Base-by-base conservation (phyloP, 139 green algal genomes). In the Mesotaenium endlicherianum region DNA sequence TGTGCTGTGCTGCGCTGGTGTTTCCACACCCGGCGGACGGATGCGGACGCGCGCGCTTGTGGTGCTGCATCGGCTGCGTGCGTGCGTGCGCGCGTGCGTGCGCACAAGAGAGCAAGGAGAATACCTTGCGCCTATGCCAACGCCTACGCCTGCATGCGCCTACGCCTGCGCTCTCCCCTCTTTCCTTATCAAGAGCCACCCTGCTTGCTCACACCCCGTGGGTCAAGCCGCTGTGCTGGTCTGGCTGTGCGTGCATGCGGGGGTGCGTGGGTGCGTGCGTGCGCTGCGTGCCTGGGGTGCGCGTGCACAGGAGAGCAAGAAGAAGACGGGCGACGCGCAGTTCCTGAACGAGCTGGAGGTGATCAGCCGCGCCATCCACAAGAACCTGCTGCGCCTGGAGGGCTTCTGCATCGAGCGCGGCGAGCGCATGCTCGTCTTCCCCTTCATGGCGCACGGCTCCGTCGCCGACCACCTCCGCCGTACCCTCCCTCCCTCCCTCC, bases 401-500 rank as follows among this genome's bases (percentile, higher is more conserved):
- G 79, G 79, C 60, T 86, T 83, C 70, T 86, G 79, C 70, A 70
- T 69, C 49, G 34, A 82, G 11, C 38, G 20, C 34, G 69, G 69
- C 30, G 79, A 86, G 44, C 14, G 79, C 4, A 67, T 86, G 30
- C 34, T 86, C 5, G 79, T 84, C 3, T 70, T 42, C 14, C 43
- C 42, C n/a, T 82, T 68, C 70, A 84, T 84, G 71, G 17, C 79
- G 3, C 86, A 86, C 40, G 79, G 79, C 16, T 75, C 43, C n/a
- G 20, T 86, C n/a, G 45, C 14, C 60, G 6, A 11, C 5, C 60
- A 72, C 11, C 11, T 72, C 5, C 60, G 11, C 41, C 36, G 60
- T 40, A 6, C 60, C 43, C 60, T 72, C 11, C 11, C 60, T 72
- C 11, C 11, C 60, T 14, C 11, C 11, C 60, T 6, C 5, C 60